These are phyloP conservation scores for Rhizopogon parksii DNA, from an alignment of 1,284 basidiomycete species.

Conservation along the genomic window DNA sequence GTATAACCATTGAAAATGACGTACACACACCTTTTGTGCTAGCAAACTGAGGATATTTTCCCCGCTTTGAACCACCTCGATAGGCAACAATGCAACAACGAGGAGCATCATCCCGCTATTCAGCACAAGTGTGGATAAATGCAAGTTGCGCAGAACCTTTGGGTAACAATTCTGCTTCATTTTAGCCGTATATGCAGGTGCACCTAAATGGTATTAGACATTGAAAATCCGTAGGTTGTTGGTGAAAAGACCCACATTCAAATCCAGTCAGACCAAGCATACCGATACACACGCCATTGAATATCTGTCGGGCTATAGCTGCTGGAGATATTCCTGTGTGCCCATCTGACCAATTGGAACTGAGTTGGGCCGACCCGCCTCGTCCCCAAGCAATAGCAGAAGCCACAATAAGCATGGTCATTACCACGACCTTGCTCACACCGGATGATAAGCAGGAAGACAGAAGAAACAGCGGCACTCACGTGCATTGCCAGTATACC, in stretches of 20 bases:
- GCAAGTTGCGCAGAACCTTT: slow-evolving; percentile 57
- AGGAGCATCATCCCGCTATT: slow-evolving; percentile 51
- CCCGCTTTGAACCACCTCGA: slow-evolving; percentile 39
- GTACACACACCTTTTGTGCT: slow-evolving; percentile 39
- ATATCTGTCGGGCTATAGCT: slow-evolving; percentile 40
- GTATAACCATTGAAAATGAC: slow-evolving; percentile 5
- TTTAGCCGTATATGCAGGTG: slow-evolving; percentile 56
- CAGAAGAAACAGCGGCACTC: slow-evolving; percentile 17
- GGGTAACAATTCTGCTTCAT: slow-evolving; percentile 51
- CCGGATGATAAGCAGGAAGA: slow-evolving; percentile 5
- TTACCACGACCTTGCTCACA: slow-evolving; percentile 40
- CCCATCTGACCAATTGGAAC: slow-evolving; percentile 47
- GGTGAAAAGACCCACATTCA: slow-evolving; percentile 40
- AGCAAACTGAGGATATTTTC: slow-evolving; percentile 57
- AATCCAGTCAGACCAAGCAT: slow-evolving; percentile 67
- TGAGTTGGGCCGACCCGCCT: slow-evolving; percentile 41
- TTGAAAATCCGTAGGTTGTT: slow-evolving; percentile 1
- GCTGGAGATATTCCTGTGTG: slow-evolving; percentile 20
- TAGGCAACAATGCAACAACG: slow-evolving; percentile 51
- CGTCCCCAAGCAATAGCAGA: slow-evolving; percentile 45
- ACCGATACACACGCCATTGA: slow-evolving; percentile 58
- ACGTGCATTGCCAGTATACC: slow-evolving; percentile 54
- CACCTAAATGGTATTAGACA: slow-evolving; percentile 32
- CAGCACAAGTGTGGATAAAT: slow-evolving; percentile 48
- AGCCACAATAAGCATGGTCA: slow-evolving; percentile 46